Evolutionary conservation across 108 stramenopile species (phyloP), one percentile per base, ranked within the genome.

Genomic region (Discostella stelligeroides): DNA sequence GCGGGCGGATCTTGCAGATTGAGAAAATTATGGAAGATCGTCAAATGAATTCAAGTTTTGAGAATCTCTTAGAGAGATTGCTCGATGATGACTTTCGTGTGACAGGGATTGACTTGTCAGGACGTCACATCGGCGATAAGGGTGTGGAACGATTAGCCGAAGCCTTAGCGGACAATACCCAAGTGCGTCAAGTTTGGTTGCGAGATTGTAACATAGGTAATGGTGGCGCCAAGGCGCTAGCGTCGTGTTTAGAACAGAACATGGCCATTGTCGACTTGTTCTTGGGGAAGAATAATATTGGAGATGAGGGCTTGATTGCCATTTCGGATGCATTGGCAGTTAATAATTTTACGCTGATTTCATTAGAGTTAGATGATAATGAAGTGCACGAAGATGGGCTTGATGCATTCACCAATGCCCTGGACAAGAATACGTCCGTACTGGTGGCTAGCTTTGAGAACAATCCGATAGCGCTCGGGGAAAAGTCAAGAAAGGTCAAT

Each of bases 371-470:
- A 64, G 69, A 78, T 60, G 76, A 70, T 13, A 78, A 78, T 45
- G 21, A 49, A 8, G 50, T 78, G 7, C 80, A 72, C 12, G 84
- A 85, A 13, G 28, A 41, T 11, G 87, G 85, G 13, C 77, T 88
- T 21, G 70, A 82, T 20, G 58, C 72, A 18, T 84, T 85, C 55
- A 66, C 79, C 49, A 34, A 24, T 21, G 67, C 76, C 18, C 51
- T 88, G 57, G 67, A 82, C 34, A 72, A 76, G 46, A 74, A 88
- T 66, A 64, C 81, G 13, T 69, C 69, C 25, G 72, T 72, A 20
- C 34, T 86, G 30, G 72, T 76, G 62, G 75, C 70, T 1, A 62
- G 61, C 2, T 81, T 75, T 68, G 68, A 79, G 41, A 78, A 78
- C 60, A 70, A 76, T 65, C 40, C 41, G 23, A 40, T 62, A 15